Conservation (phyloP, 192 early-diverging fungal species). For the Coemansia sp. region DNA sequence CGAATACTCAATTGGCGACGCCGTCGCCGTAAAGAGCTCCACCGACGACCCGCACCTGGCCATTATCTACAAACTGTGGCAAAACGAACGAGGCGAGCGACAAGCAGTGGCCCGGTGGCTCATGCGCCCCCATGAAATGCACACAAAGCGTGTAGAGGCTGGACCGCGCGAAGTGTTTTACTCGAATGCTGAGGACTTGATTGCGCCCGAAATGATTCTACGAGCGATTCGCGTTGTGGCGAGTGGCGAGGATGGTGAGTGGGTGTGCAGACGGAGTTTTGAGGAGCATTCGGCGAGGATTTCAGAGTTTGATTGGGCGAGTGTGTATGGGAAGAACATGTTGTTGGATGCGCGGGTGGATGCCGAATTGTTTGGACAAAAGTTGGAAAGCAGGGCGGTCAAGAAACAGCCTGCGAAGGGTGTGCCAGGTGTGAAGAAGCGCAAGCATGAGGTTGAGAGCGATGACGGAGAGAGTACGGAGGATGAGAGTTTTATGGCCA, state of each 20-base stretch:
- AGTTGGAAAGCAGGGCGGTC: neutral
- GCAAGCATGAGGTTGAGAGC: neutral
- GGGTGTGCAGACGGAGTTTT: slow-evolving; percentile 30
- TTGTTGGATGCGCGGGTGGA: slow-evolving; percentile 21
- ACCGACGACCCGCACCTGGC: slow-evolving; percentile 53
- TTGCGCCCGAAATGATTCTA: slow-evolving; percentile 39
- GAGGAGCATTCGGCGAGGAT: slow-evolving; percentile 44
- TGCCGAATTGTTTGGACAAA: slow-evolving; percentile 25
- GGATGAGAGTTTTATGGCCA: slow-evolving; percentile 6
- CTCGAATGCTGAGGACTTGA: slow-evolving; percentile 52
- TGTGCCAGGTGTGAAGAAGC: neutral
- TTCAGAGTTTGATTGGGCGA: slow-evolving; percentile 50
- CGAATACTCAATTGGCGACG: slow-evolving; percentile 48
- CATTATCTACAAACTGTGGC: slow-evolving; percentile 57
- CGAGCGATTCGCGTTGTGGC: slow-evolving; percentile 38
- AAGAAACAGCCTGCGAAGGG: slow-evolving; percentile 17
- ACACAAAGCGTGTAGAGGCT: slow-evolving; percentile 14
- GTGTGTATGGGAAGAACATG: slow-evolving; percentile 20
- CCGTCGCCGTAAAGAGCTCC: slow-evolving; percentile 32
- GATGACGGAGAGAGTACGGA: slow-evolving; percentile 13
- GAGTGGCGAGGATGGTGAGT: neutral
- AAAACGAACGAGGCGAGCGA: slow-evolving; percentile 55
- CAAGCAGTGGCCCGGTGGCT: slow-evolving; percentile 60
- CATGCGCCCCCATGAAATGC: slow-evolving; percentile 47
- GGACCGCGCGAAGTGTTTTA: slow-evolving; percentile 44